Conservation (phyloP, 2,329 filamentous ascomycete species). For the Penicillium sp. region DNA sequence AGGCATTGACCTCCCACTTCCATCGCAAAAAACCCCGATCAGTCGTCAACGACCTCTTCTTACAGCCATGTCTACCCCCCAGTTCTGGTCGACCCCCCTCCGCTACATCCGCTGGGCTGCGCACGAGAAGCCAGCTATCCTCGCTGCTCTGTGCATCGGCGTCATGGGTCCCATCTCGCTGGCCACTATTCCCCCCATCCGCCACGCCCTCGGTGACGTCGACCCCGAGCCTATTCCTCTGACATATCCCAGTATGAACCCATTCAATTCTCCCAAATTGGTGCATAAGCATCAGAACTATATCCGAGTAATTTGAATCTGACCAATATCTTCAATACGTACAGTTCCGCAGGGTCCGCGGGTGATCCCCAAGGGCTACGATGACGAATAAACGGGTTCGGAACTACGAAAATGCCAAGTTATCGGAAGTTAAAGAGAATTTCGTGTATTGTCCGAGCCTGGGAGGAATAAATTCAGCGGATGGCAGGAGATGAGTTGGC, state of each 20-base stretch:
- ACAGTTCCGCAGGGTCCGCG: constrained; percentile 48
- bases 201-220: constrained; percentile 70
- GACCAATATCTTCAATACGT: constrained; percentile 7
- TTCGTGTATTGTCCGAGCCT: constrained; percentile 3
- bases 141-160: constrained; percentile 80
- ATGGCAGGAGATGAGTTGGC: constrained; percentile 7
- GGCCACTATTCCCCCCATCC: constrained; percentile 69
- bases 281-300: not conserved
- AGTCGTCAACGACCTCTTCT: constrained; percentile 16
- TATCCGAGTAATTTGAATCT: not conserved
- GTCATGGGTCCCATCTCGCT: constrained; percentile 68
- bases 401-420: constrained; percentile 7
- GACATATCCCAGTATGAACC: constrained; percentile 83
- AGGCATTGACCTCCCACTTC: constrained; percentile 1
- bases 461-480: constrained; percentile 6
- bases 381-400: constrained; percentile 39
- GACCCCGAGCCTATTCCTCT: constrained; percentile 71
- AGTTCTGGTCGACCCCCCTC: constrained; percentile 81
- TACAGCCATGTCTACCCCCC: constrained; percentile 55
- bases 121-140: constrained; percentile 84
- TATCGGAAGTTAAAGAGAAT: constrained; percentile 7
- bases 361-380: constrained; percentile 47
- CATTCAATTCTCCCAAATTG: not conserved
- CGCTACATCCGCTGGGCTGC: constrained; percentile 85
- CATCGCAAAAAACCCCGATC: constrained; percentile 22